Base-by-base conservation (phyloP, 345 rosid genomes). In the Kernera saxatilis region DNA sequence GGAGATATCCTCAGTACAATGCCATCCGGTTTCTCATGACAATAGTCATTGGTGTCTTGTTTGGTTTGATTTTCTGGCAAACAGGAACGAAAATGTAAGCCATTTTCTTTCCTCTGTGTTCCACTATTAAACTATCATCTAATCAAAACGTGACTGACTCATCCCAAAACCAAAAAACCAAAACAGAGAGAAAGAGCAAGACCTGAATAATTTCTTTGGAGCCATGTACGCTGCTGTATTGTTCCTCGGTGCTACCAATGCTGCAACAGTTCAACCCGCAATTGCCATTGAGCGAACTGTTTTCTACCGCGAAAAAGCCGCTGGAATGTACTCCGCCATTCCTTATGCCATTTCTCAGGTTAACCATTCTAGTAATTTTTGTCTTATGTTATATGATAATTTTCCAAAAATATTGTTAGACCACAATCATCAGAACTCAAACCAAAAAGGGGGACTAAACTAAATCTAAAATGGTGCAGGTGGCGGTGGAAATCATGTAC, bases 331-430 rank as follows among this genome's bases (percentile, higher is more conserved):
- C 64, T 90, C 97, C 1, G 85, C 86, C 8, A 58, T 90, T 41
- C 91, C 95, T 15, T 93, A 90, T 65, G 98, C 97, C 59, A 84
- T 87, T 64, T 74, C 90, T 64, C 97, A 92, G 85, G 93, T 85
- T 27, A 54, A 65, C n/a, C 58, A 22, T 39, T 51, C 30, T 43
- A 6, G 5, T 5, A 41, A 41, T 14, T 11, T 17, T 46, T 58
- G 10, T 68, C 41, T 27, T 19, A 10, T 13, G 6, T 40, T 33
- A 37, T 29, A 56, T 45, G 4, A n/a, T n/a, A n/a, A n/a, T n/a
- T n/a, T n/a, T n/a, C n/a, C n/a, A n/a, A n/a, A n/a, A n/a, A n/a
- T n/a, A n/a, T n/a, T n/a, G 18, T 52, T 29, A 30, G 19, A 56
- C 12, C 41, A 32, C 21, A 64, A 59, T 3, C 25, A 40, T 1